Base-by-base conservation (phyloP, 2,329 filamentous ascomycete species). In the Alternaria hordeiaustralica region DNA sequence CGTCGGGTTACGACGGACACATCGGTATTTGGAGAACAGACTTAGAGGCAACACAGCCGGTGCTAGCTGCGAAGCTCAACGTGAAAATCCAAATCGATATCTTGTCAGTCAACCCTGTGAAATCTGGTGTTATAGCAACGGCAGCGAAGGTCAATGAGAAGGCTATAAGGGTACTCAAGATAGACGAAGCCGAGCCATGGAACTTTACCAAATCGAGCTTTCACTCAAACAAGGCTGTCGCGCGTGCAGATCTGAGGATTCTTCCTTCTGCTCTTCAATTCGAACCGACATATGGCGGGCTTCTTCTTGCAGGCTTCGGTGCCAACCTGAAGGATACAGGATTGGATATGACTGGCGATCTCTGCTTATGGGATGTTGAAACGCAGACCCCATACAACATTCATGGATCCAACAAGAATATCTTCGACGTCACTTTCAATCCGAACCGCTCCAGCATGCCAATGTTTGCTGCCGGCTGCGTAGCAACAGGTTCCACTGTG, bases 371-470 rank as follows among this genome's bases (percentile, higher is more conserved):
- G 86, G 82, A 85, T 63, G 69, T 87, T 4, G 71, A 77, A 13
- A 81, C 83, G 33, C 75, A 79, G 4, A 68, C 75, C 10, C 70
- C 79, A 23, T 66, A 86, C 1, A 68, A 77, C n/a, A 73, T 88
- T 1, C 75, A 77, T 11, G 83, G 83, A 2, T 81, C 82, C 15
- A 83, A 83, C 1, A 84, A 84, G 36, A 87, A 86, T 61, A 83
- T 89, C 1, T 89, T 88, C 68, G 87, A 89, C 66, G 78, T 86
- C 2, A 81, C 85, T 1, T 90, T 87, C 84, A 87, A 88, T 68
- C 83, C 85, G 0, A 65, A 60, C 11, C 61, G 70, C 11, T 62
- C 59, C 25, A n/a, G 15, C 5, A 77, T 66, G 8, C 72, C 84
- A 6, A 71, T 81, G 4, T 88, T 90, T 69, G 86, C 84, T 11